Evolutionary conservation across 1,284 basidiomycete species (phyloP), one percentile per base, ranked within the genome.

Genomic region (Heterobasidion occidentale): DNA sequence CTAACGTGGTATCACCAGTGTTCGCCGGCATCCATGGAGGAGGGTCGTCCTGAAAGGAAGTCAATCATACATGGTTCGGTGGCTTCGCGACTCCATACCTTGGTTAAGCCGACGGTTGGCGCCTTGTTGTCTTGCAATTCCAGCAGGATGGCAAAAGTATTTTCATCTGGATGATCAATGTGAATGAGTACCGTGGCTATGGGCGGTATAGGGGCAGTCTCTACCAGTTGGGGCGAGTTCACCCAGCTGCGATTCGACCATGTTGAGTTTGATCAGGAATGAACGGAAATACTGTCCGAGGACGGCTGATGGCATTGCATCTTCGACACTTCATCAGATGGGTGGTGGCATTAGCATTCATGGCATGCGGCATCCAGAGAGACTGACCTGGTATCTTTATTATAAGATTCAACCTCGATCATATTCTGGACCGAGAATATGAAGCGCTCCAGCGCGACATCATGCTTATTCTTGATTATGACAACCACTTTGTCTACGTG

Each of bases 231-330:
- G 68, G 36, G 77, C 67, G 58, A 88, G 74, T 54, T 81, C 77
- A 27, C 83, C 79, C 9, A 98, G 74, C 63, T 90, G 85, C 4
- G 86, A 78, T 63, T 95, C 91, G 20, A 94, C 78, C 74, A 91
- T 86, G 59, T 75, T 83, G 38, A 97, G 78, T 66, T 93, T 94
- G 62, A 93, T 79, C 54, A 97, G 77, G 65, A 95, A 93, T 2
- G 88, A 88, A 11, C 92, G 83, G 61, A 96, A 88, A 64, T 90
- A 86, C 63, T 90, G 84, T 36, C 83, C 81, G 11, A 96, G 78
- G 14, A 83, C 77, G 2, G 70, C 69, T 1, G 81, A 69, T 1
- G 83, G 77, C 72, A 92, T 83, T 9, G 85, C 86, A 54, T 81
- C 79, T 59, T 86, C 80, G 9, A 92, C 81, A 47, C 88, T 91